Conservation (phyloP, 257 asterid species). For the Linaria vulgaris region DNA sequence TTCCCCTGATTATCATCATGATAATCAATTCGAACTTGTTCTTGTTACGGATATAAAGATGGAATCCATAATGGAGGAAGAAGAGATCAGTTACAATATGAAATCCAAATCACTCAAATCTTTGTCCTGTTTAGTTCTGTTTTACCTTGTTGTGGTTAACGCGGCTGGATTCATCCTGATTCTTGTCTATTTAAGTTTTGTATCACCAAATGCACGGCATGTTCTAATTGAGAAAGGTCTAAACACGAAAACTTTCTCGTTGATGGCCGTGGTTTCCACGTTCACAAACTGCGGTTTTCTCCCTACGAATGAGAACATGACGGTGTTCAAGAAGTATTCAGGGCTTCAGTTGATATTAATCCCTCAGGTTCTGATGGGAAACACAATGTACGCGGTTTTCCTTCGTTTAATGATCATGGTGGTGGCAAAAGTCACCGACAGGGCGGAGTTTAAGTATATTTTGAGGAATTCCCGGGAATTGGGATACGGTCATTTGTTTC, state of each 20-base stretch:
- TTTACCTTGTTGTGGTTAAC: constrained; percentile 35
- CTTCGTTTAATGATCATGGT: constrained; percentile 33
- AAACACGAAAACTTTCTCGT: not conserved
- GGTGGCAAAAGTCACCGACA: constrained; percentile 23
- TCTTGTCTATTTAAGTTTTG: constrained; percentile 25
- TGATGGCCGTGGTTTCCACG: constrained; percentile 29
- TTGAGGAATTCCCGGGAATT: constrained; percentile 29
- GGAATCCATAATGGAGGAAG: not conserved
- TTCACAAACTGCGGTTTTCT: constrained; percentile 55
- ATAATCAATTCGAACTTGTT: not conserved
- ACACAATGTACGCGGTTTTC: constrained; percentile 47
- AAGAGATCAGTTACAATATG: not conserved
- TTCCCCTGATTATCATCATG: not conserved
- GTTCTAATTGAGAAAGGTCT: constrained; percentile 39
- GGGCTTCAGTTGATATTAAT: constrained; percentile 46
- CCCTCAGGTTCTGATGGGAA: constrained; percentile 55
- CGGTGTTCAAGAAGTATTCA: constrained; percentile 40
- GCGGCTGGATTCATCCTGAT: constrained; percentile 32
- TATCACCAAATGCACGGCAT: constrained; percentile 30
- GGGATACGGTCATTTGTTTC: constrained; percentile 40
- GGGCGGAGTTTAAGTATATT: constrained; percentile 29
- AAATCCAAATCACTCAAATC: constrained; percentile 17
- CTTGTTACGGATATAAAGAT: not conserved
- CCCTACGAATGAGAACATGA: constrained; percentile 65
- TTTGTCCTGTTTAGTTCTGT: constrained; percentile 28